Percentiles rank a stretch among this genome's conserved stretches.
Conservation (phyloP, 2,329 filamentous ascomycete species). For the Exophiala sp. region DNA sequence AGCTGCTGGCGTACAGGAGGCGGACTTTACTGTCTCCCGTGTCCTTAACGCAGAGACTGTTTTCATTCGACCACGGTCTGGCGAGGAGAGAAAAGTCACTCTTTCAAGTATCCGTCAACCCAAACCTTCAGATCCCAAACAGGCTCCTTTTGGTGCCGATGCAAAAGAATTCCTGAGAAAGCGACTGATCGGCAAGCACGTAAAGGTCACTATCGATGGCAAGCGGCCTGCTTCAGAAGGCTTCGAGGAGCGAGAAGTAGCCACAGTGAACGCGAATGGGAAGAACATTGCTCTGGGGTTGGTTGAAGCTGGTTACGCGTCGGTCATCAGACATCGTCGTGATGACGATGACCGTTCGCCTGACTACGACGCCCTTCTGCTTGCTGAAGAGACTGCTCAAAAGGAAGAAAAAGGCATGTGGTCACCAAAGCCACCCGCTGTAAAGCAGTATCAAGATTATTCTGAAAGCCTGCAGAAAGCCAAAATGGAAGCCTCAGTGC, state of each 20-base stretch:
- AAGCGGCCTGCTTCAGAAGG: slow-evolving; percentile 85
- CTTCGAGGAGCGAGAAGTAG: slow-evolving; percentile 92
- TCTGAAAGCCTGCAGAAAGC: slow-evolving; percentile 92
- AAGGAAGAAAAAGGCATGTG: slow-evolving; percentile 91
- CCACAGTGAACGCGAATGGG: slow-evolving; percentile 75
- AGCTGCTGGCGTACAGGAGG: slow-evolving; percentile 56
- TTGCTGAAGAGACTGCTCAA: slow-evolving; percentile 60
- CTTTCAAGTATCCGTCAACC: slow-evolving; percentile 91
- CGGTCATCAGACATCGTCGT: slow-evolving; percentile 90
- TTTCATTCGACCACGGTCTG: slow-evolving; percentile 78
- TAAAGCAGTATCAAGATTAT: slow-evolving; percentile 79
- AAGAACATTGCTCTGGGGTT: slow-evolving; percentile 82
- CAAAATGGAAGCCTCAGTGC: slow-evolving; percentile 82
- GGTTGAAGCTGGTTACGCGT: slow-evolving; percentile 90
- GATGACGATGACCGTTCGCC: slow-evolving; percentile 91
- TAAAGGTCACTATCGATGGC: slow-evolving; percentile 83
- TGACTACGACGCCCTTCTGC: slow-evolving; percentile 70
- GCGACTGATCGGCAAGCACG: slow-evolving; percentile 91
- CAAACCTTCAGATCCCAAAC: slow-evolving; percentile 80
- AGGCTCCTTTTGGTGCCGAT: slow-evolving; percentile 84
- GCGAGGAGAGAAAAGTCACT: slow-evolving; percentile 82
- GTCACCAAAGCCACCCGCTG: slow-evolving; percentile 81
- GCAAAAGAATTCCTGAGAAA: slow-evolving; percentile 96
- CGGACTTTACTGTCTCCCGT: slow-evolving; percentile 80
- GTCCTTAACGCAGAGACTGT: slow-evolving; percentile 87